These are phyloP conservation scores for Aspergillus bridgeri DNA, from an alignment of 495 filamentous ascomycete genomes.

Conservation along the genomic window DNA sequence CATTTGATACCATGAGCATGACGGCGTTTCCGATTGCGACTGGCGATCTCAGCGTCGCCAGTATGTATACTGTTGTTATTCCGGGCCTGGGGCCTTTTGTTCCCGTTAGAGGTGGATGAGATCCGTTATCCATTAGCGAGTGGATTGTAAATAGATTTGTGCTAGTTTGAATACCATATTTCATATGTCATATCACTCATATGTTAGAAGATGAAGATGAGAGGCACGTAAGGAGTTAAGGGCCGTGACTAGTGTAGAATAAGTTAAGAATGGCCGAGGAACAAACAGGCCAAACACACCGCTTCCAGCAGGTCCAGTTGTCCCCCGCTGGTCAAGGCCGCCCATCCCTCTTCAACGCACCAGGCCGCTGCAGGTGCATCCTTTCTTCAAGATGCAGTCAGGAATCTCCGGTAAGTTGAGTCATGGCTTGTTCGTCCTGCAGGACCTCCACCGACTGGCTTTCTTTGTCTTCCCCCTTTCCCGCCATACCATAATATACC, in stretches of 20 bases:
- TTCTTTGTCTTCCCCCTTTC: background rate
- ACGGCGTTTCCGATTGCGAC: conserved; percentile 22
- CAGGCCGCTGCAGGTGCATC: background rate
- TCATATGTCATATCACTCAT: conserved; percentile 6
- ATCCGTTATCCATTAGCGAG: conserved; percentile 9
- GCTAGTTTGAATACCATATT: conserved; percentile 11
- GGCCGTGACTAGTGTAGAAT: no score
- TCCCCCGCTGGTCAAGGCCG: no score
- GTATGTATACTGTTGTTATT: conserved; percentile 11
- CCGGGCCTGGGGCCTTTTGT: background rate
- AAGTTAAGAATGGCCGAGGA: no score
- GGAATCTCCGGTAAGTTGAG: conserved; percentile 68
- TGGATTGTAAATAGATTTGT: conserved; percentile 22
- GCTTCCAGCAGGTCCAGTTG: no score
- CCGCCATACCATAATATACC: background rate
- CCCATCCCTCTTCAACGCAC: background rate
- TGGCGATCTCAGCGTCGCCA: conserved; percentile 16
- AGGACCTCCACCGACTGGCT: background rate
- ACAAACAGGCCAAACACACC: no score
- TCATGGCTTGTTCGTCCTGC: background rate
- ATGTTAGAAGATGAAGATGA: background rate
- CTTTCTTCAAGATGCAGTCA: conserved; percentile 75
- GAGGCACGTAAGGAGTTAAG: no score
- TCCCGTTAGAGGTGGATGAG: conserved; percentile 5
- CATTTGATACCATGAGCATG: conserved; percentile 33